These are phyloP conservation scores for Chytridiales sp. DNA, from an alignment of 371 early-diverging fungal genomes.

Conservation along the genomic window DNA sequence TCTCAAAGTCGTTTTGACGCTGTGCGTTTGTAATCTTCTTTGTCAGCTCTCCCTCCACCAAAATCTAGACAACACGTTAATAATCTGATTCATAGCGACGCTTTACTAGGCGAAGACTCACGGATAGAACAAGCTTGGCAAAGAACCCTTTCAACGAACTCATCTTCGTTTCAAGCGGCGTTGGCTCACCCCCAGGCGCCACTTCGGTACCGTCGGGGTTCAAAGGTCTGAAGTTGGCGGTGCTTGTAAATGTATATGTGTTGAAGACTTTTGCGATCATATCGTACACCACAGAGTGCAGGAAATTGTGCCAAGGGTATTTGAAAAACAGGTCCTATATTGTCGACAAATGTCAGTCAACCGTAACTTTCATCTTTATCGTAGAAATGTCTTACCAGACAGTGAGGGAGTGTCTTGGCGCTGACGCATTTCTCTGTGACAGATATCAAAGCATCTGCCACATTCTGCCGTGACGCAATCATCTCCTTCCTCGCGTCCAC, in stretches of 20 bases:
- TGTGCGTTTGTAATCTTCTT: conserved; percentile 77
- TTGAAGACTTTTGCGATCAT: conserved; percentile 94
- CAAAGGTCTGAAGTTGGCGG: conserved; percentile 31
- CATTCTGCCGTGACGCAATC: conserved; percentile 11
- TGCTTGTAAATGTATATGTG: conserved; percentile 59
- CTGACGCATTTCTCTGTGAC: conserved; percentile 44
- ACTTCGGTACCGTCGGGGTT: conserved; percentile 23
- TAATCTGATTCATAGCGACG: background rate
- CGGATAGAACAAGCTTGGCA: conserved; percentile 66
- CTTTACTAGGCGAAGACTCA: conserved; percentile 24
- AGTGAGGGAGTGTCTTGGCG: conserved; percentile 43
- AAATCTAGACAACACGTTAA: conserved; percentile 42
- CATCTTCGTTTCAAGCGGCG: conserved; percentile 40
- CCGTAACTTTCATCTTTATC: no score
- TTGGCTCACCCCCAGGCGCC: conserved; percentile 27
- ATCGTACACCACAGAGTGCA: conserved; percentile 94
- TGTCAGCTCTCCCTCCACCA: conserved; percentile 78
- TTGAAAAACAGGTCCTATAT: conserved; percentile 77
- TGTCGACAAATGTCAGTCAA: background rate
- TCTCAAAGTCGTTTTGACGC: conserved; percentile 63
- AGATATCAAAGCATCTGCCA: conserved; percentile 45
- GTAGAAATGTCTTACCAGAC: conserved; percentile 36
- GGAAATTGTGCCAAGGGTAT: conserved; percentile 91
- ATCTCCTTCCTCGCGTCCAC: conserved; percentile 5
- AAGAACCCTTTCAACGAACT: conserved; percentile 38